Base-by-base conservation (phyloP, 768 basidiomycete genomes). In the Mycena vulgaris region DNA sequence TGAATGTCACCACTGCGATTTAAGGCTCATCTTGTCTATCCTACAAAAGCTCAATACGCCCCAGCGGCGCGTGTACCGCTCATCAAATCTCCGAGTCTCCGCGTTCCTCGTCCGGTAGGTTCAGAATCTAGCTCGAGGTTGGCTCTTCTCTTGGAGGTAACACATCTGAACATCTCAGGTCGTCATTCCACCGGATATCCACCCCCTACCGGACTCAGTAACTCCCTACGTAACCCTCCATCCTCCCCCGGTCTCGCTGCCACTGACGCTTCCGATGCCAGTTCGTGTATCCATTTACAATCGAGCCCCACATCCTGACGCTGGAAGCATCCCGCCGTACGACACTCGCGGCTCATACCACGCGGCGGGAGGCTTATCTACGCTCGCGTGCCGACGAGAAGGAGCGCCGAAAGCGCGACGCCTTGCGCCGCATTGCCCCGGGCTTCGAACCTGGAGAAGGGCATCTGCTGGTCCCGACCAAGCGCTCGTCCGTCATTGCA, bases 211-310 rank as follows among this genome's bases (percentile, higher is more conserved):
- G 5, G 94, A 96, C 28, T 93, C 93, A 39, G 92, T 99, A 5
- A 91, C 90, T 2, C 89, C 94, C 70, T 99, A 99, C 78, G 97
- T 97, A 59, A 75, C 47, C 23, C n/a, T 17, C 17, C 9, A 81
- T 73, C 17, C 55, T 42, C 61, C 58, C 42, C 35, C 47, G 17
- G 37, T 48, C 33, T 47, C 7, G 64, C 51, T 49, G 27, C 27
- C 68, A 42, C 52, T 48, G 47, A 49, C 19, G 30, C 39, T 48
- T 33, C n/a, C n/a, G n/a, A n/a, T 40, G 23, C 23, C 78, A 99
- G 97, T 98, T 98, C 75, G 97, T 94, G 48, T 99, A 98, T 76
- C 97, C 97, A 2, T 98, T 95, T 85, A 93, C 96, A 4, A 88
- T 99, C 59, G 97, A 99, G 76, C 89, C 91, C 0, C 96, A 97